These are phyloP conservation scores for Solanum hybrid DNA, from an alignment of 305 asterid genomes.

Conservation along the genomic window DNA sequence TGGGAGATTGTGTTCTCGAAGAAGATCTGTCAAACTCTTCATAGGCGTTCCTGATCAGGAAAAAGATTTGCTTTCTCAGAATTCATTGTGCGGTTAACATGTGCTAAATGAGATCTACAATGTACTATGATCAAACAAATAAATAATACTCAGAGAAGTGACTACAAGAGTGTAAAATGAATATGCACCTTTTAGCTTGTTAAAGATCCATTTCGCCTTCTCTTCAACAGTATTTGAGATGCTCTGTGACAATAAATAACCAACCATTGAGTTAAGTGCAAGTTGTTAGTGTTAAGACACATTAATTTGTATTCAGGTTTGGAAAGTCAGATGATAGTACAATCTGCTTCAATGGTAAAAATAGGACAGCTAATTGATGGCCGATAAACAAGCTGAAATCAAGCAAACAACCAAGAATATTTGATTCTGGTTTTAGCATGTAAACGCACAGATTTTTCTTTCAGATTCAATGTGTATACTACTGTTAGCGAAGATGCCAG, in stretches of 20 bases:
- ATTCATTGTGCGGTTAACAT: not conserved
- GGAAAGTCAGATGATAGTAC: not conserved
- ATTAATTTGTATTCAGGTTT: not conserved
- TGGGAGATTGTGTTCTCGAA: constrained; percentile 58
- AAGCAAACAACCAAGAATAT: not conserved
- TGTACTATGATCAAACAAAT: not conserved
- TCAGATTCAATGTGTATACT: not conserved
- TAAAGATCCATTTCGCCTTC: constrained; percentile 89
- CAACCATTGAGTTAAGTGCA: not conserved
- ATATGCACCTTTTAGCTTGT: constrained; percentile 79
- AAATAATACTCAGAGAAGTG: not conserved
- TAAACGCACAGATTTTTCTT: not conserved
- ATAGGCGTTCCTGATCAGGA: constrained; percentile 38
- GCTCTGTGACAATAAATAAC: constrained; percentile 29
- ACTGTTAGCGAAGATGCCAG: not conserved
- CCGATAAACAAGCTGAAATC: not conserved
- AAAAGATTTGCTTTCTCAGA: not conserved
- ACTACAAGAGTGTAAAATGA: not conserved
- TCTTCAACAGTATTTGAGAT: constrained; percentile 80
- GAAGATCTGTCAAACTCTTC: constrained; percentile 48
- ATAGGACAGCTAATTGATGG: not conserved
- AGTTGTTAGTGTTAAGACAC: not conserved
- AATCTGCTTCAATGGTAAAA: not conserved
- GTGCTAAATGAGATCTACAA: not conserved
- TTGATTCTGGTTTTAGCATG: not conserved